Evolutionary conservation across 164 flowering plant genomes (phyloP).

Genomic region (Vitis vinifera): ASM3070453v1 NC_081808.1:11050001-11050500

Average conservation of each 20-base stretch:
- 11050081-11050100: not conserved
- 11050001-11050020: not conserved
- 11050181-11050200: constrained; percentile 4
- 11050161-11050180: constrained; percentile 14
- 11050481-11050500: constrained; percentile 37
- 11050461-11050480: constrained; percentile 40
- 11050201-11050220: not conserved
- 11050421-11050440: constrained; percentile 35
- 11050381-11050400: not conserved
- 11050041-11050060: too few relatives aligned
- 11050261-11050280: constrained; percentile 17
- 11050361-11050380: not conserved
- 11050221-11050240: constrained; percentile 3
- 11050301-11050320: constrained; percentile 18
- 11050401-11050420: not conserved
- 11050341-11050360: not conserved
- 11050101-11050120: not conserved
- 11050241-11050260: constrained; percentile 6
- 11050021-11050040: too few relatives aligned
- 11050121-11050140: not conserved
- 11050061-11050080: not conserved
- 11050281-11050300: constrained; percentile 22
- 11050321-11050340: not conserved
- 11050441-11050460: constrained; percentile 41
- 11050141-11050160: not conserved